Conservation (phyloP, 305 asterid genomes). For the Solanum chacoense region DNA sequence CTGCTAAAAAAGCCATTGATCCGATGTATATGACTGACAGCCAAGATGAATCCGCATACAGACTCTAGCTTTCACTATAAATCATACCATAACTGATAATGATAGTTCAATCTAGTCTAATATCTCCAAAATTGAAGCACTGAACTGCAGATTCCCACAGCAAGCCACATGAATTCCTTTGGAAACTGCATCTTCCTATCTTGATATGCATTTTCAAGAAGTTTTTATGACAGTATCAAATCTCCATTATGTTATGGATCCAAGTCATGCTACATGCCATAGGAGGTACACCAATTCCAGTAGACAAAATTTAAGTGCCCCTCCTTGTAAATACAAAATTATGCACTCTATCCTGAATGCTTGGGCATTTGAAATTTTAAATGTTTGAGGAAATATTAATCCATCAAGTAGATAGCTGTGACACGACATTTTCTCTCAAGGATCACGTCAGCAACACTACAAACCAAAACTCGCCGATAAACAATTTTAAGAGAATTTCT, state of each 20-base stretch:
- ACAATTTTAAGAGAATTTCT: neutral
- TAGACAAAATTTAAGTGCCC: neutral
- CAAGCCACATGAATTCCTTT: neutral
- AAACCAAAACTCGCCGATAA: neutral
- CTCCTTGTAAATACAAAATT: neutral
- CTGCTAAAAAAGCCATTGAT: neutral
- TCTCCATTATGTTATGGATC: neutral
- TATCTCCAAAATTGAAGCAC: neutral
- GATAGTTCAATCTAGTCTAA: neutral
- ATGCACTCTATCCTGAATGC: neutral
- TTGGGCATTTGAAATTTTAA: neutral
- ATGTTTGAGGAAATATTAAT: neutral
- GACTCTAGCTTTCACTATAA: neutral
- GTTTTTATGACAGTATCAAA: neutral
- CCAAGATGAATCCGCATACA: neutral
- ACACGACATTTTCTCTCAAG: neutral
- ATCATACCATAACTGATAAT: neutral
- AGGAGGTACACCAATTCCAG: neutral
- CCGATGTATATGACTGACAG: neutral
- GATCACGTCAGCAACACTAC: neutral
- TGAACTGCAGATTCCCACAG: neutral
- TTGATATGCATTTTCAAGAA: neutral
- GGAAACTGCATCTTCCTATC: neutral
- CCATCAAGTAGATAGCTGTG: neutral
- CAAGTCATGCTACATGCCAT: neutral